These are phyloP conservation scores for Populus hybrid DNA, from an alignment of 441 rosid genomes.

Conservation along the genomic window DNA sequence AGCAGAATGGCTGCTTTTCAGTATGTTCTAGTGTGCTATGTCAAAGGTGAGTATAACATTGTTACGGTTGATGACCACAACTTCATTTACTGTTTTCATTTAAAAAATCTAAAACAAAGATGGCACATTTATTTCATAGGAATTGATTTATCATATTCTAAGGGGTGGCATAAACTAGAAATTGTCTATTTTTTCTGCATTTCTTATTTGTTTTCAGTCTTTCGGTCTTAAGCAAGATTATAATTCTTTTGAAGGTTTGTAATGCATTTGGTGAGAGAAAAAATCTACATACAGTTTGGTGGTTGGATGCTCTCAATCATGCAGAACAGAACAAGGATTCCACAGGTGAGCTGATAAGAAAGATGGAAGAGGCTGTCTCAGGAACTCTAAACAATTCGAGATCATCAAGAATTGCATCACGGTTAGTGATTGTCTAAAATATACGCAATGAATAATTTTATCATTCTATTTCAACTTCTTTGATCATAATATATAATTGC, in stretches of 20 bases:
- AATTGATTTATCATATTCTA: background rate
- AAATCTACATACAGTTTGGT: slow-evolving; percentile 61
- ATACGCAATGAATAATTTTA: background rate
- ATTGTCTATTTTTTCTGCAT: background rate
- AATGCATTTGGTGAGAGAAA: slow-evolving; percentile 42
- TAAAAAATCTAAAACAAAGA: background rate
- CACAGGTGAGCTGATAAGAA: slow-evolving; percentile 66
- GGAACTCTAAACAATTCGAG: slow-evolving; percentile 46
- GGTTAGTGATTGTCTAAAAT: slow-evolving; percentile 43
- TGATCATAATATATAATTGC: background rate
- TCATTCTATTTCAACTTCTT: background rate
- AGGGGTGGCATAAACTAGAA: background rate
- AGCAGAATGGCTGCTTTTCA: too few species aligned
- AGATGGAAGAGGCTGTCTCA: slow-evolving; percentile 36
- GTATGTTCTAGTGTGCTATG: background rate
- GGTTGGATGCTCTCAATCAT: slow-evolving; percentile 79
- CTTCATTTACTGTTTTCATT: background rate
- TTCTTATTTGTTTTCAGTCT: slow-evolving; percentile 12
- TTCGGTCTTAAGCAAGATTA: slow-evolving; percentile 1
- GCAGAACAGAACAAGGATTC: slow-evolving; percentile 63
- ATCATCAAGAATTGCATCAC: slow-evolving; percentile 50
- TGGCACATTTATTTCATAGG: background rate
- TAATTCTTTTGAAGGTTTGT: slow-evolving; percentile 53
- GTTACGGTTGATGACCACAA: background rate
- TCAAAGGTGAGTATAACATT: background rate